A percentile compares a stretch with the other conserved stretches of the same genome.
Evolutionary conservation across 768 basidiomycete genomes (phyloP).

Genomic region (Boletus insuetus): DNA sequence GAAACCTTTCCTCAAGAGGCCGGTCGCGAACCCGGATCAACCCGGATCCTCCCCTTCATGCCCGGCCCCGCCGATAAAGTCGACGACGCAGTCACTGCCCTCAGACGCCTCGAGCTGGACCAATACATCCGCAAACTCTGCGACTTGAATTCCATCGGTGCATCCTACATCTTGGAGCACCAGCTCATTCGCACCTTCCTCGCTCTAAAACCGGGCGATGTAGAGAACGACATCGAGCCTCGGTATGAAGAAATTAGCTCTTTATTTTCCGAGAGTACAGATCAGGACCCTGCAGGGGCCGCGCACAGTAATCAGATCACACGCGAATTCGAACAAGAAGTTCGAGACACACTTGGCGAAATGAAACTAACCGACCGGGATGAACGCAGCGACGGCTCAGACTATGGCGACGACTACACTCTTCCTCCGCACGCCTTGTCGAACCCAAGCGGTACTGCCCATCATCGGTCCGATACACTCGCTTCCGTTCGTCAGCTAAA

Average conservation of each 20-base stretch:
- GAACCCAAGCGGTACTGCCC: conserved; percentile 31
- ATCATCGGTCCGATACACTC: conserved; percentile 49
- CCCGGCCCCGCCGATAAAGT: conserved; percentile 88
- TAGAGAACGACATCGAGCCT: conserved; percentile 64
- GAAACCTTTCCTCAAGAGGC: conserved; percentile 89
- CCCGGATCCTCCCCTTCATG: conserved; percentile 92
- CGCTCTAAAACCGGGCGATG: conserved; percentile 81
- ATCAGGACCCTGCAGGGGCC: conserved; percentile 37
- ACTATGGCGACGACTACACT: conserved; percentile 54
- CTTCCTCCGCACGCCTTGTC: conserved; percentile 38
- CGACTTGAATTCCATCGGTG: conserved; percentile 60
- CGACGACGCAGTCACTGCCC: conserved; percentile 78
- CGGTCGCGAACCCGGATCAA: conserved; percentile 64
- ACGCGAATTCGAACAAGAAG: conserved; percentile 40
- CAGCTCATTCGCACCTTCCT: conserved; percentile 80
- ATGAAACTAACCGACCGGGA: conserved; percentile 47
- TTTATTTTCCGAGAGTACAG: conserved; percentile 38
- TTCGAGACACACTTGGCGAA: conserved; percentile 49
- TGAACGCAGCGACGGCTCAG: conserved; percentile 60
- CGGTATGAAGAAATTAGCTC: conserved; percentile 57
- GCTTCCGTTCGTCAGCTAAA: conserved; percentile 39
- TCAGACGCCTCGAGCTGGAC: conserved; percentile 79
- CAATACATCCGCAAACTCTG: conserved; percentile 84
- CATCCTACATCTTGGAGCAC: conserved; percentile 80
- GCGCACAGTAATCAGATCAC: conserved; percentile 24